These are phyloP conservation scores for Tilletia walkeri DNA, from an alignment of 1,284 basidiomycete genomes.

Conservation along the genomic window DNA sequence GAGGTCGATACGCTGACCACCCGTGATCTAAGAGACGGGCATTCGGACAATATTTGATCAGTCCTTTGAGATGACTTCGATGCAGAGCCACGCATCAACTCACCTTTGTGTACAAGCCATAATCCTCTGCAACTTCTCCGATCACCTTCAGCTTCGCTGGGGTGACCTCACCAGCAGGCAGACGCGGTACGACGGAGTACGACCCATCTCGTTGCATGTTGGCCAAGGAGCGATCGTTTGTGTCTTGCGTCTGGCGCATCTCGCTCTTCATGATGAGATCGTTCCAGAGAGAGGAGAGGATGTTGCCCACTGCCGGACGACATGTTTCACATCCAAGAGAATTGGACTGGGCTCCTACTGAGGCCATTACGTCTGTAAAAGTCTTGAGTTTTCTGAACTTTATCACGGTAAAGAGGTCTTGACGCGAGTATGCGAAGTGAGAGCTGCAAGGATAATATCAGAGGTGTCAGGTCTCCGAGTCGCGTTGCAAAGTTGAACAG, in stretches of 20 bases:
- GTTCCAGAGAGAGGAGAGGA: constrained; percentile 70
- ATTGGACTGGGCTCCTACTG: constrained; percentile 61
- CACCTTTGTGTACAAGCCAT: constrained; percentile 62
- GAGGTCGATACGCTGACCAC: constrained; percentile 68
- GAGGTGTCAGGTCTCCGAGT: not conserved
- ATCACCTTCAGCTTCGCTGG: constrained; percentile 70
- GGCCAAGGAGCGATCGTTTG: constrained; percentile 67
- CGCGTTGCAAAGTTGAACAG: not conserved
- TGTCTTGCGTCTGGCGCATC: constrained; percentile 72
- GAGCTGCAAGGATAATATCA: constrained; percentile 27
- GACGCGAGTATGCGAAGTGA: constrained; percentile 69
- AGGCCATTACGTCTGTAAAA: constrained; percentile 64
- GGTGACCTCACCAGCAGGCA: constrained; percentile 69
- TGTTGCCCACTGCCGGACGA: constrained; percentile 69
- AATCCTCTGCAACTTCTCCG: constrained; percentile 71
- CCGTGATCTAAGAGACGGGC: constrained; percentile 35
- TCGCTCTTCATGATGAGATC: constrained; percentile 68
- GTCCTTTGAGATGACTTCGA: constrained; percentile 55
- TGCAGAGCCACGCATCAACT: constrained; percentile 63
- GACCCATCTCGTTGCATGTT: constrained; percentile 76
- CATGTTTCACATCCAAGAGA: constrained; percentile 72
- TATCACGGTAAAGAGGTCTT: constrained; percentile 69
- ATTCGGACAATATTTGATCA: not conserved
- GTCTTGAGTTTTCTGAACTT: constrained; percentile 68
- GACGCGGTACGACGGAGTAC: constrained; percentile 71